Evolutionary conservation across 805 yeast species (phyloP), one percentile per base, ranked within the genome.

Genomic region (Priceomyces castillae): DNA sequence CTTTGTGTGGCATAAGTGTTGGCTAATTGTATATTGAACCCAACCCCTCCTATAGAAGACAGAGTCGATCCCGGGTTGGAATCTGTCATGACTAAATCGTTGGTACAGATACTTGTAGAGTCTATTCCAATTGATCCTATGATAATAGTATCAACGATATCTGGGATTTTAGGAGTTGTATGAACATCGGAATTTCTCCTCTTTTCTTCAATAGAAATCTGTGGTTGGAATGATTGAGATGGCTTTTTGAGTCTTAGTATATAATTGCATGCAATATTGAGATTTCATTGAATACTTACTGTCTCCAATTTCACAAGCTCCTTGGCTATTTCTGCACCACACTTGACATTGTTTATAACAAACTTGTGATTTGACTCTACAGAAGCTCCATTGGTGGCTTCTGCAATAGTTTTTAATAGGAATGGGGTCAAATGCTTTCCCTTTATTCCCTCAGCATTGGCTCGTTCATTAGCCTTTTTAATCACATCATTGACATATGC

Each of bases 371-470:
- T 89, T 34, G 87, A 80, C 41, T 71, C 70, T 14, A 88, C 84
- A 31, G 90, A 82, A 37, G 65, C 66, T 2, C 96, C 96, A 15
- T 76, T 59, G 0, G 96, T 86, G n/a, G 71, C 74, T 40, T 71
- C 65, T 48, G 90, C 83, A 42, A 89, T 81, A 44, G 76, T 76
- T 33, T 73, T 65, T 34, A 89, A 73, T 52, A 89, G 61, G 56
- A 81, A 89, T 16, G 97, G 97, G 1, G 97, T 89, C 34, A 84
- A 67, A 7, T 78, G 77, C 59, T 90, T 90, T 6, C 97, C 97
- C 9, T 53, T 47, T 15, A 90, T 71, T 0, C 81, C 81, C 25
- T 57, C 48, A 4, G 46, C 40, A 4, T 65, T 66, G 1, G 95
- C 95, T 42, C 77, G 81, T 2, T 42, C 44, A 37, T 76, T 72